Evolutionary conservation across 352 stramenopile species (phyloP), one percentile per base, ranked within the genome.

Genomic region (Pythium aristosporum): DNA sequence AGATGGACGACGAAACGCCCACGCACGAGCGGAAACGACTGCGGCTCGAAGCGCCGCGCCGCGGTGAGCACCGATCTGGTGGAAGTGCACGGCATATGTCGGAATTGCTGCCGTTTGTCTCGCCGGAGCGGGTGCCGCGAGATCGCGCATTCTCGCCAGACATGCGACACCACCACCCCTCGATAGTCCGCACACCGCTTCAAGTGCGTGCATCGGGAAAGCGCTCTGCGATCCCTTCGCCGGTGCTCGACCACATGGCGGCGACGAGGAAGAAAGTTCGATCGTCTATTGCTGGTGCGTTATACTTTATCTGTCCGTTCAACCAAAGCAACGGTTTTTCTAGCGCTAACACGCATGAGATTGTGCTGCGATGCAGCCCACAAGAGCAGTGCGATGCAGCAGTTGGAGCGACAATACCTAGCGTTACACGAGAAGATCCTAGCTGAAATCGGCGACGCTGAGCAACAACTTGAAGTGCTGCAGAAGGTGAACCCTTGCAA

Each of bases 341-440:
- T 49, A 63, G 21, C 41, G 41, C 23, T 42, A 46, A 46, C 46
- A 3, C 9, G 36, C 16, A 57, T 61, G 61, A 15, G 61, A 62
- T 57, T 58, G 15, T 62, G 61, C 50, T 61, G 20, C 23, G 39
- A 46, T 67, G 12, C 41, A 76, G 70, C 57, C 21, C 58, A 71
- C 41, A 73, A 71, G 56, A 51, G n/a, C 43, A 49, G 65, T 32
- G 56, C 54, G 41, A 39, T 69, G 43, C 28, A 20, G n/a, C 52
- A 69, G 50, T 52, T 76, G 48, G 61, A 74, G 36, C 57, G 52
- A 48, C 61, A 72, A 52, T 72, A 76, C 51, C 43, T 54, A 13
- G 32, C 66, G 50, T 61, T 74, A 65, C 62, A 61, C 11, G 54
- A 76, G 46, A 68, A 63, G 48, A 44, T 76, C 34, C 21, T 63